Percentiles rank a stretch among this genome's conserved stretches.
Evolutionary conservation across 2,329 filamentous ascomycete species (phyloP).

Genomic region (Dissoconium aciculare): DNA sequence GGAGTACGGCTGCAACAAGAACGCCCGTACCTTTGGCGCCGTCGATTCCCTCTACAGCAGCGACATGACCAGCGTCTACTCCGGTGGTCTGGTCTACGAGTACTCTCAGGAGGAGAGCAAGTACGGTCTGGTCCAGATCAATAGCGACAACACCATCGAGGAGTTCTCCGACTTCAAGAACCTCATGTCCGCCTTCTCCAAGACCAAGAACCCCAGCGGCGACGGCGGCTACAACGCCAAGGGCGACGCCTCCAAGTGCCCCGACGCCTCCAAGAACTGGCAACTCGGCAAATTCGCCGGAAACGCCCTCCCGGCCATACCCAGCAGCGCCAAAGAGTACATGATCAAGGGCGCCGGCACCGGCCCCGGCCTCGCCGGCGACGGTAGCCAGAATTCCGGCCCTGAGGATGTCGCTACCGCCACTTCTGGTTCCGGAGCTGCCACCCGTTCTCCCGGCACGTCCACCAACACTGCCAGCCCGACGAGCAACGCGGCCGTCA

Average conservation of each 20-base stretch:
- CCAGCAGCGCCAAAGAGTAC: constrained; percentile 39
- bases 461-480: constrained; percentile 17
- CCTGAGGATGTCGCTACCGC: constrained; percentile 35
- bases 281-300: constrained; percentile 36
- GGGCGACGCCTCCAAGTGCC: constrained; percentile 40
- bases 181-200: constrained; percentile 37
- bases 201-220: constrained; percentile 37
- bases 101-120: constrained; percentile 68
- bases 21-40: constrained; percentile 72
- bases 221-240: constrained; percentile 45
- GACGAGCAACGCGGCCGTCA: constrained; percentile 20
- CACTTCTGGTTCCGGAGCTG: constrained; percentile 35
- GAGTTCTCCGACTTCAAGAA: constrained; percentile 46
- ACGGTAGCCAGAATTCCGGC: constrained; percentile 42
- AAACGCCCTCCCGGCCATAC: constrained; percentile 40
- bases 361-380: constrained; percentile 40
- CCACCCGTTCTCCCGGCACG: constrained; percentile 15
- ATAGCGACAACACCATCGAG: constrained; percentile 37
- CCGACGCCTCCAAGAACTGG: constrained; percentile 39
- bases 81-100: constrained; percentile 90
- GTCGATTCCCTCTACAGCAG: constrained; percentile 55
- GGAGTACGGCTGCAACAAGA: constrained; percentile 81
- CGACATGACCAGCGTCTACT: constrained; percentile 82
- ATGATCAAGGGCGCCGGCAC: constrained; percentile 44
- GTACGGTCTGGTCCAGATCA: constrained; percentile 64